Base-by-base conservation (phyloP, 345 rosid species). In the Eucalyptus coolabah region DNA sequence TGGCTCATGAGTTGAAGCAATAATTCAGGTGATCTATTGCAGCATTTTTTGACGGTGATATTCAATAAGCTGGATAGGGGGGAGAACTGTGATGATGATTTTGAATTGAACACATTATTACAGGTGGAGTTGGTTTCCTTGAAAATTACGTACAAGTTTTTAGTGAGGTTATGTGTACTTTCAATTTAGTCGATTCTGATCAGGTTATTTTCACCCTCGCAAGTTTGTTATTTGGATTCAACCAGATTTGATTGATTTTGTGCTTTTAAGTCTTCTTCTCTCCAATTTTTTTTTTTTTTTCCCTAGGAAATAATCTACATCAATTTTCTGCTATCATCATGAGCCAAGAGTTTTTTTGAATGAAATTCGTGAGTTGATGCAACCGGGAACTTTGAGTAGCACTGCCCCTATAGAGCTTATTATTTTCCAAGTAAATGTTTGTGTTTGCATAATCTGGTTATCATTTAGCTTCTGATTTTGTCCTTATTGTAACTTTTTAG, bases 51-150 rank as follows among this genome's bases (percentile, higher is more conserved):
- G 91, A 93, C 96, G 24, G 96, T 96, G 92, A 92, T 96, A 88
- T 97, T 97, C 90, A 88, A 92, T 90, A 96, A 95, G 92, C 94
- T 98, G 93, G 97, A 97, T 88, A 96, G 94, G 91, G 97, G 98
- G 91, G 99, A 98, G 93, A 91, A 95, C 89, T 96, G 95, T 95
- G 96, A 97, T 88, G 99, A 98, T 93, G 99, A 97, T 89, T 98
- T 98, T 92, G 99, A 96, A 94, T 89, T 98, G 90, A 98, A 98
- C 94, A 93, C 96, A 40, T 91, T 96, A 89, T 93, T 98, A 89
- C 99, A 98, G 99, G 99, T 98, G 90, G 40, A 88, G 88, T 92
- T 23, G 42, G 85, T 37, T 32, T 60, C 28, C 44, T 81, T 40
- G 24, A 44, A 12, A 63, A 34, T 82, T 63, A 51, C 5, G 10